Percentiles rank a stretch among this genome's conserved stretches.
Evolutionary conservation across 2,329 filamentous ascomycete species (phyloP).

Genomic region (Triangularia verruculosa): DNA sequence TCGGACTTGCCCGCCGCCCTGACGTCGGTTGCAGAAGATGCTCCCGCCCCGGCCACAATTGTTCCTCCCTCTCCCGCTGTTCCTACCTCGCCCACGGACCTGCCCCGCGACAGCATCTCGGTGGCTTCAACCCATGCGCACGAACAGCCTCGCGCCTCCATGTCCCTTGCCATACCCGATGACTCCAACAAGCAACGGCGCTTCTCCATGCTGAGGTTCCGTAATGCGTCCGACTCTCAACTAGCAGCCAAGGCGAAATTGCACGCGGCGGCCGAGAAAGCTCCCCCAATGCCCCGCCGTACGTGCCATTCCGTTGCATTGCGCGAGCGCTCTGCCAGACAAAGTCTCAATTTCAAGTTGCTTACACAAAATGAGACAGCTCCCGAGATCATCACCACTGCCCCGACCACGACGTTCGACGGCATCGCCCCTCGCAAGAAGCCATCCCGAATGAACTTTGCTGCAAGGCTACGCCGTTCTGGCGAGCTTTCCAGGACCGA

Average conservation of each 20-base stretch:
- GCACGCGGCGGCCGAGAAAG: conserved; percentile 53
- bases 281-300: conserved; percentile 59
- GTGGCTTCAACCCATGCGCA: conserved; percentile 27
- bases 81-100: conserved; percentile 33
- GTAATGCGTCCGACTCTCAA: conserved; percentile 91
- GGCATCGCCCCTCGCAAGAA: conserved; percentile 53
- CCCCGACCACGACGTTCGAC: conserved; percentile 65
- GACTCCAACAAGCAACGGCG: conserved; percentile 56
- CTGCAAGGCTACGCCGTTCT: conserved; percentile 51
- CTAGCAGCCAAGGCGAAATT: conserved; percentile 72
- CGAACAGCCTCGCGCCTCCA: conserved; percentile 37
- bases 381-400: conserved; percentile 83
- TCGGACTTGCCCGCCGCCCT: conserved; percentile 28
- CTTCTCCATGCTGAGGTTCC: conserved; percentile 74
- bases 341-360: conserved; percentile 24
- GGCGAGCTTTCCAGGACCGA: conserved; percentile 45
- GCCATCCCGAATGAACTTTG: conserved; percentile 52
- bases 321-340: conserved; percentile 10
- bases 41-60: conserved; percentile 12
- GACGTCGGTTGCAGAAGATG: conserved; percentile 25
- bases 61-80: neutral
- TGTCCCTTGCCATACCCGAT: conserved; percentile 51
- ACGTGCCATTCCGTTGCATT: conserved; percentile 33
- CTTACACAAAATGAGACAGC: conserved; percentile 42
- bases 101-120: conserved; percentile 30